Base-by-base conservation (phyloP, 2,329 filamentous ascomycete genomes). In the Aurifilum marmelostoma region DNA sequence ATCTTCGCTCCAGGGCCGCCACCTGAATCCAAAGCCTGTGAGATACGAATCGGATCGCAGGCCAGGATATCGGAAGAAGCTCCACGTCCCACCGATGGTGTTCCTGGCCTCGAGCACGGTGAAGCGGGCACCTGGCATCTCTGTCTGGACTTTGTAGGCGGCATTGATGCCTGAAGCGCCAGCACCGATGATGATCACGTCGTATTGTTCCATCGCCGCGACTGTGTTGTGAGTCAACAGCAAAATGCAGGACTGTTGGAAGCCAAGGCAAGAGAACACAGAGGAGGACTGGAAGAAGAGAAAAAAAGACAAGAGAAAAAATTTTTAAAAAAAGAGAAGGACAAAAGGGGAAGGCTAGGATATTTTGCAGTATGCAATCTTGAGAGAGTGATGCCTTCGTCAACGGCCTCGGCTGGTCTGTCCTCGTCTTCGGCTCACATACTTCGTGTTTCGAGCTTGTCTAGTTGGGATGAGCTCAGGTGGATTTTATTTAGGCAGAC, bases 151-250 rank as follows among this genome's bases (percentile, higher is more conserved):
- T 43, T 89, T 85, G 75, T 94, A 92, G 4, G 88, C 91, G 24
- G 89, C 83, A 74, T 93, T 92, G 80, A 94, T 89, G 69, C 92
- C 92, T 14, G 89, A 91, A 72, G 93, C 87, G 54, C 91, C 91
- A 6, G 90, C 90, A 59, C 91, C 91, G 64, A 94, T 80, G 73
- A 94, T 86, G 72, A 93, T 74, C 58, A 89, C 81, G 74, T 91
- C 88, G 59, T 70, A 70, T 9, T 70, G 59, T 11, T 68, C 66
- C 63, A 66, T 70, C 32, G 27, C 34, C 50, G 21, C n/a, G 18
- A 24, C 3, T 16, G 12, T 54, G 12, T 16, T 54, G 11, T 14
- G 27, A 0, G 43, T 21, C 16, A 8, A 14, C 5, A 4, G 41
- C 41, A 16, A 9, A 47, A 8, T 21, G 3, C 16, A 47, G 16